Base-by-base conservation (phyloP, 2,329 filamentous ascomycete species). In the Colletotrichum plurivorum region DNA sequence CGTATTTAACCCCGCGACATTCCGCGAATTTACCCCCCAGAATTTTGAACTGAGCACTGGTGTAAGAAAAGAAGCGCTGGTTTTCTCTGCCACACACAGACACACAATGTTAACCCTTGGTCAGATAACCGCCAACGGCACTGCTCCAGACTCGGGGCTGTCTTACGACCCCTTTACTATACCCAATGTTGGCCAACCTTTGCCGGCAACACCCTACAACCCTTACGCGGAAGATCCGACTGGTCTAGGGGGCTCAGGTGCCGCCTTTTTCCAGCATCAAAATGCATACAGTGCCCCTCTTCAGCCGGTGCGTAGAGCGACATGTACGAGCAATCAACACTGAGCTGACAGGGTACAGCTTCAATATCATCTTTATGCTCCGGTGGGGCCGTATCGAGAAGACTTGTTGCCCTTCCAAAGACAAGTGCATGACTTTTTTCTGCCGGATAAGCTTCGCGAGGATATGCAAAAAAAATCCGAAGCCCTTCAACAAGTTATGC, bases 311-410 rank as follows among this genome's bases (percentile, higher is more conserved):
- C 76, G 85, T 76, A 12, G 10, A 64, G 64, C 13, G 16, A 10
- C 15, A 25, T 22, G 6, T 10, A 43, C 27, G 39, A 15, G 55
- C 8, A 20, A 8, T 46, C 18, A 62, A 27, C 18, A 31, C 15
- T 16, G 48, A 56, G 66, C 76, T 77, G 60, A 78, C 65, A 54
- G 8, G 31, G 63, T 31, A n/a, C 70, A 92, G 90, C 88, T 94
- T 6, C 93, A 95, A 83, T 97, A 98, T 78, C 96, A 99, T 79
- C 87, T 97, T 13, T 99, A 99, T 79, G 93, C 94, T 39, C 94
- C 95, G 0, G 88, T 95, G 65, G 94, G 94, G 6, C 91, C 93
- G n/a, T 89, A 94, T 77, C 89, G 90, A 69, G 93, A 95, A 71
- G 94, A 94, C 71, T 85, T 97, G 36, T 85, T 93, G 73, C 90